A percentile compares a stretch with the other conserved stretches of the same genome.
Evolutionary conservation across 352 stramenopile species (phyloP).

Genomic region (Globisporangium acanthophoron): DNA sequence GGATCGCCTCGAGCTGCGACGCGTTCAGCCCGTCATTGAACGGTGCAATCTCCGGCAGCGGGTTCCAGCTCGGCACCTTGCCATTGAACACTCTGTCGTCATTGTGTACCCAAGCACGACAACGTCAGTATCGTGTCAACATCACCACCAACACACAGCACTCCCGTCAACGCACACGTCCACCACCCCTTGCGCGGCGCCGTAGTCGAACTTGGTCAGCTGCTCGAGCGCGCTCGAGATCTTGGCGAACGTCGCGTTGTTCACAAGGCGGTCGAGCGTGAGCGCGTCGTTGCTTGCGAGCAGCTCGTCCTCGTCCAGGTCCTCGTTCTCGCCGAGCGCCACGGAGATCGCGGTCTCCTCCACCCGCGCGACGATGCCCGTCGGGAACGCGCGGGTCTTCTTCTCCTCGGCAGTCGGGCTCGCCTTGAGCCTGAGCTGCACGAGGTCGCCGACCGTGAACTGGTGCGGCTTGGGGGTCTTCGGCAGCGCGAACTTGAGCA

Average conservation of each 20-base stretch:
- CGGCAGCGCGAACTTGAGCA: slow-evolving; percentile 53
- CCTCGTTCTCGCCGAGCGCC: slow-evolving; percentile 43
- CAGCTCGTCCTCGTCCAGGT: slow-evolving; percentile 48
- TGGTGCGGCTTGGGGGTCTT: slow-evolving; percentile 60
- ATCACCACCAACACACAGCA: not conserved
- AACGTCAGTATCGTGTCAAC: not conserved
- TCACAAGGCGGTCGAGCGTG: slow-evolving; percentile 78
- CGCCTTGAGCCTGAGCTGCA: slow-evolving; percentile 64
- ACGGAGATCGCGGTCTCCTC: slow-evolving; percentile 59
- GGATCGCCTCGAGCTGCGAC: slow-evolving; percentile 73
- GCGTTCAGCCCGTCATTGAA: slow-evolving; percentile 59
- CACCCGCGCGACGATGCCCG: slow-evolving; percentile 58
- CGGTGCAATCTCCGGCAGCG: slow-evolving; percentile 34
- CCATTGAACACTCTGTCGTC: slow-evolving; percentile 41
- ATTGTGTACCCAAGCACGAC: no score
- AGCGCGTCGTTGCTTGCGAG: slow-evolving; percentile 18
- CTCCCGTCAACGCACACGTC: slow-evolving; percentile 32
- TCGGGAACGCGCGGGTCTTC: no score
- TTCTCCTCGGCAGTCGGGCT: no score
- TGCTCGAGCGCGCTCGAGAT: slow-evolving; percentile 55
- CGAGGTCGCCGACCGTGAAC: slow-evolving; percentile 80
- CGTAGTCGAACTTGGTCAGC: slow-evolving; percentile 60
- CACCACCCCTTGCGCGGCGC: slow-evolving; percentile 46
- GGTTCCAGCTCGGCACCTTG: slow-evolving; percentile 41
- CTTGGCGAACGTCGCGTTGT: slow-evolving; percentile 83